Conservation (phyloP, 495 filamentous ascomycete genomes). For the Hypoxylon rickii region DNA sequence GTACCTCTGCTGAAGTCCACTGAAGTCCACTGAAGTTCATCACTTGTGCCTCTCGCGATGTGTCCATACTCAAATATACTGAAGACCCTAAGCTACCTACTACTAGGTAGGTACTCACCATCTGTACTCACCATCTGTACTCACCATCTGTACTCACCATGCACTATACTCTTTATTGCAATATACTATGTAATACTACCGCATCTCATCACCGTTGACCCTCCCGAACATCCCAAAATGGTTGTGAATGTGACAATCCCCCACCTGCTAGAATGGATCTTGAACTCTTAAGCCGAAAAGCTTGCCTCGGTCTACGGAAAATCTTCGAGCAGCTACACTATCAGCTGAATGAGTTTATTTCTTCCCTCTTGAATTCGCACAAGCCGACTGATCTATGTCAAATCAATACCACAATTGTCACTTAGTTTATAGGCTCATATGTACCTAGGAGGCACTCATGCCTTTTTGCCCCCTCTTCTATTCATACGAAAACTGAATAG, state of each 20-base stretch:
- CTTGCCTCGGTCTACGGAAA: not conserved
- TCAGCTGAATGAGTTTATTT: no score
- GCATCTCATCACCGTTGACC: constrained; percentile 19
- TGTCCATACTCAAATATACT: no score
- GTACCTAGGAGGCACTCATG: no score
- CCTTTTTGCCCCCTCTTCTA: not conserved
- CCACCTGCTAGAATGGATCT: constrained; percentile 13
- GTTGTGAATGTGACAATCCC: constrained; percentile 16
- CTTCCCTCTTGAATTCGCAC: no score
- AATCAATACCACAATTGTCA: no score
- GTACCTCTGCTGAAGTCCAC: not conserved
- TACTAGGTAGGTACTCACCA: no score
- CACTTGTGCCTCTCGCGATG: not conserved
- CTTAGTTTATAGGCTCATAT: constrained; percentile 1
- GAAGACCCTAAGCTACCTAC: no score
- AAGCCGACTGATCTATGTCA: no score
- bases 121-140: no score
- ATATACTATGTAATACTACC: constrained; percentile 12
- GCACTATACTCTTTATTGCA: constrained; percentile 4
- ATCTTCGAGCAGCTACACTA: no score
- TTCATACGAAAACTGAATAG: constrained; percentile 7
- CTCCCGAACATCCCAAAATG: constrained; percentile 14
- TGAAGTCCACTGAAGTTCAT: not conserved
- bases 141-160: no score
- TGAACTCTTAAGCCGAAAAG: not conserved